A percentile compares a stretch with the other conserved stretches of the same genome.
These are phyloP conservation scores for Anthoceros angustus DNA, from an alignment of 225 moss, liverwort and hornwort species.

Conservation along the genomic window DNA sequence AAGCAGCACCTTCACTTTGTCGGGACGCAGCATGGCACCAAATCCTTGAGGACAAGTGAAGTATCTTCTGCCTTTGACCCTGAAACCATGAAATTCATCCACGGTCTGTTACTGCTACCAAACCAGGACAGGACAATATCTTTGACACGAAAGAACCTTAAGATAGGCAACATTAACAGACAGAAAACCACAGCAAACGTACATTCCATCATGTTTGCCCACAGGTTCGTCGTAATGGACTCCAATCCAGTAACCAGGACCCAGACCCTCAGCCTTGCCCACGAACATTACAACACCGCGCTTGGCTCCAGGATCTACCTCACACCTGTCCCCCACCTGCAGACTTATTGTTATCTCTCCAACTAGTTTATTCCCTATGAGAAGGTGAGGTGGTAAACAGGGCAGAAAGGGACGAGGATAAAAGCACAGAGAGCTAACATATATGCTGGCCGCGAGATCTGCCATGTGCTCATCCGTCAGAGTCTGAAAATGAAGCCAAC, in stretches of 20 bases:
- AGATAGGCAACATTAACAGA: not conserved
- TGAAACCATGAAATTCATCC: conserved; percentile 10
- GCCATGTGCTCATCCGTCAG: conserved; percentile 63
- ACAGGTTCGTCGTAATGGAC: conserved; percentile 97
- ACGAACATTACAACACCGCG: conserved; percentile 77
- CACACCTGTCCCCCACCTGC: conserved; percentile 84
- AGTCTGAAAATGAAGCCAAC: conserved; percentile 15
- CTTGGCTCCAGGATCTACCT: conserved; percentile 93
- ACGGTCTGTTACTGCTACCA: not conserved
- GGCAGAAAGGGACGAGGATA: not conserved
- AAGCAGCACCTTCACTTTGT: conserved; percentile 54
- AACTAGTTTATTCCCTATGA: not conserved
- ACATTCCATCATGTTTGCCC: conserved; percentile 98
- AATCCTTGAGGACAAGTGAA: conserved; percentile 60
- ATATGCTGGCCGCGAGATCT: conserved; percentile 48
- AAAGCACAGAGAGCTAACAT: conserved; percentile 16
- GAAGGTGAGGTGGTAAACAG: not conserved
- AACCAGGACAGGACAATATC: not conserved
- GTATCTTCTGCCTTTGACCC: conserved; percentile 73
- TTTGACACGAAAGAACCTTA: too few species aligned
- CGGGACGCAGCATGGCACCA: conserved; percentile 81
- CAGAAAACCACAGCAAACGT: conserved; percentile 13
- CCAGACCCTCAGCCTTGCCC: conserved; percentile 62
- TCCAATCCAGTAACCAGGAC: conserved; percentile 81
- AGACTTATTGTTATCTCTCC: not conserved